Evolutionary conservation across 2,329 filamentous ascomycete genomes (phyloP).

Genomic region (Aureobasidium sp.): DNA sequence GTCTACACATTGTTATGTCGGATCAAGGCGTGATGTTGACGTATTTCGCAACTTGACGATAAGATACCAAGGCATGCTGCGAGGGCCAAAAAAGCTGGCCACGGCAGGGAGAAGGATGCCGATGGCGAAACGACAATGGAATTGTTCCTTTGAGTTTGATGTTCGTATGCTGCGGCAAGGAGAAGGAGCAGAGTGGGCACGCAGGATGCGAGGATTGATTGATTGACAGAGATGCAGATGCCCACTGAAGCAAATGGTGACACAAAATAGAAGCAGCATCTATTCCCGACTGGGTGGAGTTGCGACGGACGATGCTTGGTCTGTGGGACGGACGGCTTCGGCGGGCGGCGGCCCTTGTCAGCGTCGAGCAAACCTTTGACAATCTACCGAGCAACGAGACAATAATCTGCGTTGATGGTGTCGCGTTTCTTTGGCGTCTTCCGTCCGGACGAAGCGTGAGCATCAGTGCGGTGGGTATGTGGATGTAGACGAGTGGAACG

Average conservation of each 20-base stretch:
- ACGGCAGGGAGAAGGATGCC: background rate
- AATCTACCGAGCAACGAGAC: conserved; percentile 15
- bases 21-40: conserved; percentile 8
- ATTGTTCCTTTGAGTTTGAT: conserved; percentile 9
- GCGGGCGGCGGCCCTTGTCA: conserved; percentile 14
- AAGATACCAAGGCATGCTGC: background rate
- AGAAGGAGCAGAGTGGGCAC: background rate
- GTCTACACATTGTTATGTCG: conserved; percentile 6
- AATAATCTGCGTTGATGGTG: conserved; percentile 14
- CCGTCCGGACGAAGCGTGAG: background rate
- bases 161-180: conserved; percentile 13
- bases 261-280: conserved; percentile 9
- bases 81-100: background rate
- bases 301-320: conserved; percentile 2
- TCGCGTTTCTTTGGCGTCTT: background rate
- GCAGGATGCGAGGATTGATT: background rate
- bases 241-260: conserved; percentile 12
- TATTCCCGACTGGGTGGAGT: conserved; percentile 7
- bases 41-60: background rate
- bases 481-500: conserved; percentile 1
- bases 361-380: conserved; percentile 10
- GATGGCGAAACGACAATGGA: background rate
- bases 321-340: conserved; percentile 16
- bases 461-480: conserved; percentile 2
- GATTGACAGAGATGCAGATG: background rate